Evolutionary conservation across 257 asterid species (phyloP).

Genomic region (Scutellaria barbata): DNA sequence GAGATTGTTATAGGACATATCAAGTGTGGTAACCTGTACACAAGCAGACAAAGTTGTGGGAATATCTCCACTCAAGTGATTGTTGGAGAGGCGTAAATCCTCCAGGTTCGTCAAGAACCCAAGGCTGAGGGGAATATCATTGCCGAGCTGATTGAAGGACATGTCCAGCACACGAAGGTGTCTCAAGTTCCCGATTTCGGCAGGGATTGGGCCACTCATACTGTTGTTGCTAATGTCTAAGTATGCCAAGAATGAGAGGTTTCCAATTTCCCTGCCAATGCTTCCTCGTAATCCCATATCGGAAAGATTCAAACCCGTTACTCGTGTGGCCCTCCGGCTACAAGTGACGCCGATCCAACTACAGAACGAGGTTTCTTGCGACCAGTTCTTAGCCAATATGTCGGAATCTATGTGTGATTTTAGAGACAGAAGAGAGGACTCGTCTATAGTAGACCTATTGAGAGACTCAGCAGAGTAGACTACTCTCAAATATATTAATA

Average conservation of each 20-base stretch:
- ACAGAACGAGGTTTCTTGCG: neutral
- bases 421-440: neutral
- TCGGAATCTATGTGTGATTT: neutral
- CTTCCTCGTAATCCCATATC: neutral
- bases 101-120: neutral
- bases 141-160: neutral
- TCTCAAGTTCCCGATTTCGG: neutral
- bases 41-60: neutral
- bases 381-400: constrained; percentile 13
- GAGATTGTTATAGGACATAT: neutral
- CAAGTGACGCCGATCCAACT: constrained; percentile 28
- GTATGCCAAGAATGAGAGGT: constrained; percentile 7
- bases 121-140: neutral
- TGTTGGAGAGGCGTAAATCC: neutral
- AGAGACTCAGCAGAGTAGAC: neutral
- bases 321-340: constrained; percentile 3
- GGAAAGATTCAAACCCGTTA: neutral
- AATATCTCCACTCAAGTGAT: constrained; percentile 1
- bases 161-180: neutral
- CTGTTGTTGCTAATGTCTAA: constrained; percentile 16
- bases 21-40: neutral
- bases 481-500: too few relatives aligned
- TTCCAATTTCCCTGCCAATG: constrained; percentile 6
- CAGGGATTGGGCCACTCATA: neutral
- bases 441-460: neutral